phyloP scores from a whole-genome alignment of 2,329 filamentous ascomycete species.

The Colletotrichum truncatum region DNA sequence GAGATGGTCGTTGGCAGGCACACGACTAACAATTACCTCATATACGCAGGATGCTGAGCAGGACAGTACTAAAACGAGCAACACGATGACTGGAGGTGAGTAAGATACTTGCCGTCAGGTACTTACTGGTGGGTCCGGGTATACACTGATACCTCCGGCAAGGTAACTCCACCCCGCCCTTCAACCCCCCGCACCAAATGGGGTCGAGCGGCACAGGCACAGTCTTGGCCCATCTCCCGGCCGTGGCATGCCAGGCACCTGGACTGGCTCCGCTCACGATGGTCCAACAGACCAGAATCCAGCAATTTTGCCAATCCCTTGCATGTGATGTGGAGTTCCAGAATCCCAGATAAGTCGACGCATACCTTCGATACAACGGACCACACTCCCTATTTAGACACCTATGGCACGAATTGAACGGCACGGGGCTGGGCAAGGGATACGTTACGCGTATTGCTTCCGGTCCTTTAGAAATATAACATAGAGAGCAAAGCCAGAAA shows the following conservation, averaged over 20 bases:
- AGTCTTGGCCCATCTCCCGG: background rate
- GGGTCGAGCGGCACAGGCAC: slow-evolving; percentile 2
- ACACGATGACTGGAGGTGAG: background rate
- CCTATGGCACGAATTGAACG: too few species aligned
- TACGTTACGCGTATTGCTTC: too few species aligned
- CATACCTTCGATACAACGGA: too few species aligned
- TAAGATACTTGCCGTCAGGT: background rate
- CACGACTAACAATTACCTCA: background rate
- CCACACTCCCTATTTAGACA: too few species aligned
- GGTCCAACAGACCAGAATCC: background rate
- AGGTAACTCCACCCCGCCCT: background rate
- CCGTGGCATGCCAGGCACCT: background rate
- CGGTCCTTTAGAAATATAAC: too few species aligned
- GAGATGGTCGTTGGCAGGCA: background rate
- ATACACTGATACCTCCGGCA: background rate
- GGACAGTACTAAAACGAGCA: too few species aligned
- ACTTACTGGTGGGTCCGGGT: slow-evolving; percentile 5
- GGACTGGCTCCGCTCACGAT: background rate
- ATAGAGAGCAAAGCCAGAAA: too few species aligned
- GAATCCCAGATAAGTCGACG: background rate
- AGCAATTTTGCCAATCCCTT: background rate
- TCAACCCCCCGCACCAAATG: slow-evolving; percentile 4
- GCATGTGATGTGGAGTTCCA: background rate
- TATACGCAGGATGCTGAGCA: too few species aligned
- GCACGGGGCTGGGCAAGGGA: too few species aligned